Evolutionary conservation across 768 basidiomycete genomes (phyloP), one percentile per base, ranked within the genome.

Genomic region (Kwoniella mangroviensis): DNA sequence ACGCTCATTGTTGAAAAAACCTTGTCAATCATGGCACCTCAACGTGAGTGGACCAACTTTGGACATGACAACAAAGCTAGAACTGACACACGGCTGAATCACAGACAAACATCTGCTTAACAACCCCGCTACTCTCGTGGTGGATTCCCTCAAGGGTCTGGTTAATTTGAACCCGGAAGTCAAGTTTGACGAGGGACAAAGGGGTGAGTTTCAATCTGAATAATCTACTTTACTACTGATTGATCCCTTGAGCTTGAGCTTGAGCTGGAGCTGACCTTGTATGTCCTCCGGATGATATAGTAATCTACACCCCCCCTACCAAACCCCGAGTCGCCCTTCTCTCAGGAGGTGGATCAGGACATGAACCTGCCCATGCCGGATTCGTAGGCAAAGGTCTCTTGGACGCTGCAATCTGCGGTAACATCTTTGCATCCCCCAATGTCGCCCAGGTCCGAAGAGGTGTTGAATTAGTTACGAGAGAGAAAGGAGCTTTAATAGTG

Each of bases 321-420:
- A 59, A 68, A 24, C 19, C 56, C 19, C 58, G 75, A 91, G 92
- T 91, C 64, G 86, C 93, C 52, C 89, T 90, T 75, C 83, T 82
- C 51, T 80, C 79, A 15, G 81, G 81, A 43, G 81, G 81, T 67
- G 82, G 82, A 64, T 78, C 79, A 49, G 88, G 95, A 4, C 95
- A 97, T 79, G 95, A 97, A 77, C 95, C 95, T 7, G 88, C 93
- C 17, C 93, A 94, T 83, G 88, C 92, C 4, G 91, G 89, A 1
- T 94, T 91, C 75, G 93, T 96, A n/a, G 94, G 93, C 51, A 83
- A 88, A 69, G 94, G 94, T 28, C 90, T 94, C 75, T 85, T 96
- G 52, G 89, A 89, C 45, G 91, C 89, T 43, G 92, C 94, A 41
- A 91, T 96, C 9, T 92, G 90, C 73, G 95, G 95, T 9, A 91